Percentiles rank a stretch among this genome's conserved stretches.
Conservation (phyloP, 129 eudicot species). For the Escallonia herrerae region DNA sequence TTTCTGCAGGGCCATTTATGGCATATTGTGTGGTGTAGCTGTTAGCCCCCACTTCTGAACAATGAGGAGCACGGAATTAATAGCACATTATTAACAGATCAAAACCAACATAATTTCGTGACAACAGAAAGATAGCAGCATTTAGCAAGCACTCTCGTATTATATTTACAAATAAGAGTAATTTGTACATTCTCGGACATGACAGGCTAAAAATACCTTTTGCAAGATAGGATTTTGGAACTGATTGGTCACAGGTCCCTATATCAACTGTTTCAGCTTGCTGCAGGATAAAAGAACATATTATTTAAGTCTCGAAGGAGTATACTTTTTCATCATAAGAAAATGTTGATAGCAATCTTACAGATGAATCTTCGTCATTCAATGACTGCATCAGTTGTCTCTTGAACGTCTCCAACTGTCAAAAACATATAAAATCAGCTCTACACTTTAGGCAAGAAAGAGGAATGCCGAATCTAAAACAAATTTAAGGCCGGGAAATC, state of each 20-base stretch:
- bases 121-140: background rate
- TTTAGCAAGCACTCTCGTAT: background rate
- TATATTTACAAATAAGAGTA: background rate
- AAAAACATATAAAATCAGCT: slow-evolving; percentile 13
- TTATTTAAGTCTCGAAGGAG: slow-evolving; percentile 4
- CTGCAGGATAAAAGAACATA: slow-evolving; percentile 18
- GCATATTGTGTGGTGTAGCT: slow-evolving; percentile 49
- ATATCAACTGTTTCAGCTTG: slow-evolving; percentile 78
- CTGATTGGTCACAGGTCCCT: slow-evolving; percentile 78
- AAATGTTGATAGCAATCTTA: slow-evolving; percentile 30
- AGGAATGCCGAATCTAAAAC: background rate
- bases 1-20: slow-evolving; percentile 48
- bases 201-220: slow-evolving; percentile 36
- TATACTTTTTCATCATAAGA: background rate
- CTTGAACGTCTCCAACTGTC: slow-evolving; percentile 95
- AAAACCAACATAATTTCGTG: background rate
- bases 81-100: background rate
- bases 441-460: background rate
- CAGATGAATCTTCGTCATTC: slow-evolving; percentile 72
- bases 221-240: slow-evolving; percentile 41
- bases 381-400: slow-evolving; percentile 87
- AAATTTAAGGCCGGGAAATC: background rate
- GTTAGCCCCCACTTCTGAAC: slow-evolving; percentile 43
- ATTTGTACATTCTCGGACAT: background rate
- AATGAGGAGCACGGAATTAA: slow-evolving; percentile 11